phyloP scores from a whole-genome alignment of 768 basidiomycete genomes.

The Calvatia gigantea region DNA sequence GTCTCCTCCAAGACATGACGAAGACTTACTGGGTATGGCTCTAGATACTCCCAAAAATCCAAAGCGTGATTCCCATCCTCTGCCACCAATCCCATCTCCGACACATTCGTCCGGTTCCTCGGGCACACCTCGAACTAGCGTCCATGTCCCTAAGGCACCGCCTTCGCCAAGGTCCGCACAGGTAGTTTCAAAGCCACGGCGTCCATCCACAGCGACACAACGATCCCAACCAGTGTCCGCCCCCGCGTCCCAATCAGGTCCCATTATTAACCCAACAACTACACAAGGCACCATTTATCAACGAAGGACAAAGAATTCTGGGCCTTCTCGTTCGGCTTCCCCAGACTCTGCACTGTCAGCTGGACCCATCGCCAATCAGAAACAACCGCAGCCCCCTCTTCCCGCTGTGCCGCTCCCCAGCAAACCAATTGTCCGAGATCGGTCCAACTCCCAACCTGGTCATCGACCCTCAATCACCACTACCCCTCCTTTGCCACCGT shows the following conservation, averaged over 20 bases:
- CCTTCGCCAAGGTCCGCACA: conserved; percentile 49
- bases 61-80: conserved; percentile 57
- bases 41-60: conserved; percentile 39
- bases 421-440: conserved; percentile 42
- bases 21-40: conserved; percentile 25
- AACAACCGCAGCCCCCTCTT: conserved; percentile 29
- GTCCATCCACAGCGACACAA: conserved; percentile 45
- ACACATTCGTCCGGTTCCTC: conserved; percentile 23
- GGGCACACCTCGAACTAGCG: conserved; percentile 30
- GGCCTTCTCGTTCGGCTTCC: conserved; percentile 49
- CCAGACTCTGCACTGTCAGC: conserved; percentile 45
- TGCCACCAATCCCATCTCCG: conserved; percentile 61
- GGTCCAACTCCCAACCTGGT: conserved; percentile 78
- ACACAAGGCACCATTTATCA: conserved; percentile 65
- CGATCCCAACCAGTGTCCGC: conserved; percentile 30
- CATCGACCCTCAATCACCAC: conserved; percentile 59
- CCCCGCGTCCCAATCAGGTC: conserved; percentile 20
- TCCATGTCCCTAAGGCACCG: conserved; percentile 32
- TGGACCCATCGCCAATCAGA: conserved; percentile 30
- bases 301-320: conserved; percentile 63
- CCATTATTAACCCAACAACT: conserved; percentile 57
- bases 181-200: conserved; percentile 50
- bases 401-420: conserved; percentile 34
- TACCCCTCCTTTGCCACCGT: conserved; percentile 49
- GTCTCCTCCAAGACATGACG: conserved; percentile 17